Base-by-base conservation (phyloP, 139 green algal genomes). In the Chlorella sp. region DNA sequence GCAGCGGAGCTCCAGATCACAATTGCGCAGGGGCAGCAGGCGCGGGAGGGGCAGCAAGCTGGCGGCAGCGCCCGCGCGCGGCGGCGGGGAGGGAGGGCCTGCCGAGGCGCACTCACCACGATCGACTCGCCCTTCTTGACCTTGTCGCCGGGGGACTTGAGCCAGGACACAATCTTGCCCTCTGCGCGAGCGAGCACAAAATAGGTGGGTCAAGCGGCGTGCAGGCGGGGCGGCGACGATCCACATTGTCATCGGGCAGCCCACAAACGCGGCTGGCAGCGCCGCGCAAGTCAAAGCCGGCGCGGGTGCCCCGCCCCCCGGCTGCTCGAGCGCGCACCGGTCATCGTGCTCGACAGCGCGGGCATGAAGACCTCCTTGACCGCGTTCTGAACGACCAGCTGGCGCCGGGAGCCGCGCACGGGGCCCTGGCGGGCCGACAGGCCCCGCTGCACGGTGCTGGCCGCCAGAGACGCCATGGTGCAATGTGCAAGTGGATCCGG, bases 291-390 rank as follows among this genome's bases (percentile, higher is more conserved):
- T 60, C 51, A 60, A 60, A 60, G 51, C 51, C 12, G 51, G 51
- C 51, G 2, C 12, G 11, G n/a, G n/a, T 15, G 51, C 51, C 13
- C 51, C 51, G 51, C 51, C 9, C 15, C 12, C 12, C 12, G 12
- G 12, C 11, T 15, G 12, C 51, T 20, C 51, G 2, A 20, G 51
- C 51, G 51, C 51, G 12, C 21, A 60, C 51, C 51, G 18, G 95
- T 98, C 95, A 98, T 98, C 30, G 95, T 98, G 38, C 90, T 95
- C 38, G 86, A 94, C 51, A 99, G 91, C 0, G 97, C 97, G 17
- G 97, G 97, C 97, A 99, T 99, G 90, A 99, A 98, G 6, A 99
- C 95, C 44, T 99, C 97, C 87, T 97, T 98, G 17, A 98, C 91
- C 32, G 93, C 93, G 32, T 51, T 82, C n/a, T 67, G 15, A 26